Evolutionary conservation across 176 grass and related monocot genomes (phyloP), one percentile per base, ranked within the genome.

Genomic region (Lolium perenne): DNA sequence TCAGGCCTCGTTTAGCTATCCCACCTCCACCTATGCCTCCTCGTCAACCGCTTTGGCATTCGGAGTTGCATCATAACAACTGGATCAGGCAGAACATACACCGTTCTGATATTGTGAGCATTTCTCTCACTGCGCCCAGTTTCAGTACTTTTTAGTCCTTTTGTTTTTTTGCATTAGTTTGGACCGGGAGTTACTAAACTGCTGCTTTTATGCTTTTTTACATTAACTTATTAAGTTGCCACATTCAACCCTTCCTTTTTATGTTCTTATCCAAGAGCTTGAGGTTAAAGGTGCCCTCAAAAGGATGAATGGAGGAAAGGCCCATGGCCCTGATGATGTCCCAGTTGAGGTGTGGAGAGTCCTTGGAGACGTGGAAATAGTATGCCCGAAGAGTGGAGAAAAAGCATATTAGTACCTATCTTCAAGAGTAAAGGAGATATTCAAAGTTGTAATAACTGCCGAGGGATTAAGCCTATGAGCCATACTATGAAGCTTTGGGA

Each of bases 21-120:
- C 94, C 92, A 26, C 88, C 97, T 82, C 94, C 97, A 73, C 97
- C 97, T 26, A 51, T 92, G 63, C 97, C 97, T 68, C 92, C 94
- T 62, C 90, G 92, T 59, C 88, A 87, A 59, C 93, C 92, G 23
- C 82, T 90, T 75, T 96, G 97, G 97, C 86, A 91, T 67, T 84
- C 93, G 17, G 91, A 93, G 63, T 82, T 95, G 55, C 93, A 95
- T 85, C 91, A 70, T 74, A 93, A 87, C 85, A 96, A 91, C 50
- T 99, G 97, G 97, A 77, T 91, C 82, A 93, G 96, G 47, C 93
- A 92, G 78, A 95, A 85, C 86, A 95, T 95, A 45, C 90, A 94
- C 82, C 90, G 80, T 67, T 88, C 97, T 65, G 97, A 99, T 84
- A 99, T 88, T 50, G 97, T 99, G 82, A 88, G 92, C 46, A 80